Evolutionary conservation across 1,139 yeast genomes (phyloP).

Genomic region (Suhomyces chickasaworum): DNA sequence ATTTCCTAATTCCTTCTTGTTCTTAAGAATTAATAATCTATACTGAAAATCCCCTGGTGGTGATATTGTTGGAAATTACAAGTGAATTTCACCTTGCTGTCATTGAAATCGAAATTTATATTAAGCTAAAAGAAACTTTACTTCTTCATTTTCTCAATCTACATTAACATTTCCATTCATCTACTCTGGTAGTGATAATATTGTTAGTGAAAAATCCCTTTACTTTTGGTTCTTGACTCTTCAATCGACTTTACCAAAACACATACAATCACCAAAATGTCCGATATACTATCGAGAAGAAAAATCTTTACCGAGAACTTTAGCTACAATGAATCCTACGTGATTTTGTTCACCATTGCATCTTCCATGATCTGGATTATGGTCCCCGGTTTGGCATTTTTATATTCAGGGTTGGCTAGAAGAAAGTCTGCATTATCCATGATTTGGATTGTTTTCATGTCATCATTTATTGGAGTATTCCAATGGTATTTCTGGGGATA

Average conservation of each 20-base stretch:
- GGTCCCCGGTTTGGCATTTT: conserved; percentile 93
- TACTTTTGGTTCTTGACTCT: conserved; percentile 1
- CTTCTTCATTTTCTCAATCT: too few relatives aligned
- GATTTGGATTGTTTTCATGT: conserved; percentile 79
- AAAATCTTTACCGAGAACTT: conserved; percentile 41
- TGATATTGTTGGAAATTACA: background rate
- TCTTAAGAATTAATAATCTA: background rate
- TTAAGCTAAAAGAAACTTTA: too few relatives aligned
- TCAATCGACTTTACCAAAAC: background rate
- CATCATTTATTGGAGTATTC: conserved; percentile 75
- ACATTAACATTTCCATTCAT: background rate
- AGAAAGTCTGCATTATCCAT: conserved; percentile 87
- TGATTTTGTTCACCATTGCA: conserved; percentile 52
- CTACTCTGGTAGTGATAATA: background rate
- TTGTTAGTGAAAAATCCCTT: too few relatives aligned
- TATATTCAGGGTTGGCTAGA: conserved; percentile 90
- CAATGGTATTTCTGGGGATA: conserved; percentile 99
- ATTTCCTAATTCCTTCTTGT: background rate
- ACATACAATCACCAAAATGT: conserved; percentile 1
- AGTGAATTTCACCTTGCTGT: background rate
- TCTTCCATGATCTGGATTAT: conserved; percentile 83
- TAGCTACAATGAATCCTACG: conserved; percentile 45
- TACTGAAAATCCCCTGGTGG: background rate
- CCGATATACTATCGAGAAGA: conserved; percentile 24
- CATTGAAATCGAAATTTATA: background rate